Conservation (phyloP, 176 grass and related monocot species). For the Aegilops umbellulata region DNA sequence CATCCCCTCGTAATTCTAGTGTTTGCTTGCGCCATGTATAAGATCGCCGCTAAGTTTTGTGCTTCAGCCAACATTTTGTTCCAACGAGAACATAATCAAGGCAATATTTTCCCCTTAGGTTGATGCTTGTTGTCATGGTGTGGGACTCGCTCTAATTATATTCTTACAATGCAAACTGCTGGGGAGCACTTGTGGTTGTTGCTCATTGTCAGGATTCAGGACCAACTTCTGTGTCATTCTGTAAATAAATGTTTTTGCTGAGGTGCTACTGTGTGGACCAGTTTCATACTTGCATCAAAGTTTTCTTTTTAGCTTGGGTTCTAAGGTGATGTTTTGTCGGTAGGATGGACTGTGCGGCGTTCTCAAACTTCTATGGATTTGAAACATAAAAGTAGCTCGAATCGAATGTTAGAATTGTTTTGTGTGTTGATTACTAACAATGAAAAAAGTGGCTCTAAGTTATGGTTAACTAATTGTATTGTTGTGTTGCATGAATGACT, state of each 20-base stretch:
- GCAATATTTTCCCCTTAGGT: neutral
- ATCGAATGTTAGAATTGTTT: neutral
- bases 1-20: neutral
- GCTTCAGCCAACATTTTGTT: neutral
- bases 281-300: neutral
- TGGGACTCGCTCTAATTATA: neutral
- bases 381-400: neutral
- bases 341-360: neutral
- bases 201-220: neutral
- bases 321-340: neutral
- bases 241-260: neutral
- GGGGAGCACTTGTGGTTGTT: neutral
- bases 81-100: neutral
- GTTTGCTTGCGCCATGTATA: neutral
- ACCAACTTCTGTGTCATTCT: neutral
- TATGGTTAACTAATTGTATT: neutral
- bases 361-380: neutral
- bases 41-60: neutral
- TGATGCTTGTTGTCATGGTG: neutral
- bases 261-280: neutral
- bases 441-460: neutral
- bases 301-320: neutral
- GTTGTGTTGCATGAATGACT: neutral
- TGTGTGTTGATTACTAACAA: neutral
- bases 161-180: neutral